These are phyloP conservation scores for Babesia gibsoni DNA, from an alignment of 169 alveolate species.

Conservation along the genomic window DNA sequence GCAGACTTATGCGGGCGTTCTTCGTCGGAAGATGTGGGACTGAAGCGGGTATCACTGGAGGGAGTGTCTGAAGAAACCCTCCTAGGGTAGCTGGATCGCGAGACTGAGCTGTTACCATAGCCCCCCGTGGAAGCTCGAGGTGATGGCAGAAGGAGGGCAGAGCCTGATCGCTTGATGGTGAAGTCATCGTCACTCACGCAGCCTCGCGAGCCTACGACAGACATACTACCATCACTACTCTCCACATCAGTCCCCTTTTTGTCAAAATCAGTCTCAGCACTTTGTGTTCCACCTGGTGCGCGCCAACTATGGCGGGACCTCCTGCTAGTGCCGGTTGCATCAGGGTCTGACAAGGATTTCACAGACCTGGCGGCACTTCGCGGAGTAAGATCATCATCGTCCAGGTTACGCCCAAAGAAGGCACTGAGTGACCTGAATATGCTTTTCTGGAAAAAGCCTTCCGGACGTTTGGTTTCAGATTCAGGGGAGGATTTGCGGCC, in stretches of 20 bases:
- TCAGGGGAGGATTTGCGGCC: not conserved
- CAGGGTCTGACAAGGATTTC: not conserved
- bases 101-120: not conserved
- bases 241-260: not conserved
- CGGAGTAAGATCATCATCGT: not conserved
- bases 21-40: not conserved
- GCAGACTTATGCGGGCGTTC: not conserved
- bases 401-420: conserved; percentile 4
- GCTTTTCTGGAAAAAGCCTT: not conserved
- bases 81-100: not conserved
- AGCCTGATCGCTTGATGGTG: not conserved
- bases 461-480: not conserved
- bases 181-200: conserved; percentile 10
- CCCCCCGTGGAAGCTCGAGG: not conserved
- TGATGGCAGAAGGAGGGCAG: not conserved
- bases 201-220: not conserved
- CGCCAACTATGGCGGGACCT: conserved; percentile 4
- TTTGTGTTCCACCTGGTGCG: not conserved
- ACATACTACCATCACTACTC: not conserved
- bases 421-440: conserved; percentile 1
- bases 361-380: not conserved
- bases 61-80: not conserved
- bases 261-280: not conserved
- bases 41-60: not conserved
- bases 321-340: not conserved